Evolutionary conservation across 2,329 filamentous ascomycete species (phyloP), one percentile per base, ranked within the genome.

Genomic region (Neonectria punicea): DNA sequence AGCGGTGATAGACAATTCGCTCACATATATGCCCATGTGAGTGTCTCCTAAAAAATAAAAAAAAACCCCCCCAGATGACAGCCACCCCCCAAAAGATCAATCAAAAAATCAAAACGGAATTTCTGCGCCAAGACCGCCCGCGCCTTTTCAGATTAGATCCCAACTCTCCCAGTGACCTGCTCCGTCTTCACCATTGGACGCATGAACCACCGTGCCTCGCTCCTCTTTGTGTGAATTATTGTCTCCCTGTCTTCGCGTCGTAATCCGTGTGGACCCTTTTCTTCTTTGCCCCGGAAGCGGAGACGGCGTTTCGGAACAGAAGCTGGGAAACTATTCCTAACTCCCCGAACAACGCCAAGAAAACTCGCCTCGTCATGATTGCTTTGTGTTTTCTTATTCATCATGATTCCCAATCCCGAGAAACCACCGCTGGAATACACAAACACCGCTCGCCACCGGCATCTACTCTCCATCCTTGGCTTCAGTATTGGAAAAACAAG

Each of bases 111-210:
- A 10, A 13, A 10, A 13, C 10, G 32, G 10, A 10, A 13, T 2
- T 34, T 50, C 49, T 49, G 44, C 32, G 51, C 43, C 59, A 49
- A 50, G 59, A 22, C 34, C 20, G 11, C n/a, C 11, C 22, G 7
- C 4, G 39, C 57, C 50, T 25, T 25, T 44, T 46, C 18, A 60
- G 47, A 39, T 60, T 36, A 41, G 36, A 16, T 39, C 11, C 28
- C 58, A 54, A 28, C 6, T 28, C n/a, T 34, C 39, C 50, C 46
- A 57, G 59, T 62, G 59, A 62, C 59, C 53, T 62, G 59, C 59
- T 36, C 44, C 36, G 36, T 57, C 34, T 34, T 53, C 53, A 16
- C 53, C 53, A 56, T 62, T 62, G 59, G 59, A 53, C 39, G 10
- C 11, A 43, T 10, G 2, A 25, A 25, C n/a, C 39, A 3, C n/a